A percentile compares a stretch with the other conserved stretches of the same genome.
Evolutionary conservation across 148 eudicot genomes (phyloP).

Genomic region (Chenopodium formosanum): DNA sequence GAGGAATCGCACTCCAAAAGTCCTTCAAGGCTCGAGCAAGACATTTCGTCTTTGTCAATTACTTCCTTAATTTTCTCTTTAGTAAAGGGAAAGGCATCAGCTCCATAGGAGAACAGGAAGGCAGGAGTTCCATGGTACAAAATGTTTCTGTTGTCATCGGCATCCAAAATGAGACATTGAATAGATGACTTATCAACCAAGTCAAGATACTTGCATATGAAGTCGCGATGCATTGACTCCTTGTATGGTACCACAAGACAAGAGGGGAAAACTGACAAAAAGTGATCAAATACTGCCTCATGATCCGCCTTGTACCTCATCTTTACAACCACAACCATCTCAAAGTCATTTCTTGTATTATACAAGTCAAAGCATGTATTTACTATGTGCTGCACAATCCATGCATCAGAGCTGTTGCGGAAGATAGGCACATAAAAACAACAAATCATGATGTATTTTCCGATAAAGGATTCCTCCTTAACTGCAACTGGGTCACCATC

Average conservation of each 20-base stretch:
- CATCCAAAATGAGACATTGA: background rate
- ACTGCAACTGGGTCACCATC: background rate
- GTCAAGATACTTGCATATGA: background rate
- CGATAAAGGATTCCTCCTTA: background rate
- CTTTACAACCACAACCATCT: constrained; percentile 3
- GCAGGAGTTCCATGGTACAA: background rate
- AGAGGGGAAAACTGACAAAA: background rate
- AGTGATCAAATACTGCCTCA: background rate
- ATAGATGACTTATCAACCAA: background rate
- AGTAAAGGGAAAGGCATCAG: constrained; percentile 5
- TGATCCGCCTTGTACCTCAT: background rate
- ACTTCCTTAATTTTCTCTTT: background rate
- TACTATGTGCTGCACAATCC: background rate
- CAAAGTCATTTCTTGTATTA: background rate
- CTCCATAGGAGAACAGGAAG: background rate
- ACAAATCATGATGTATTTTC: background rate
- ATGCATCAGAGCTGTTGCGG: background rate
- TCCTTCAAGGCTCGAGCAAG: too few species aligned
- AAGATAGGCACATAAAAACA: background rate
- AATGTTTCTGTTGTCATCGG: background rate
- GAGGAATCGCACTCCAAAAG: background rate
- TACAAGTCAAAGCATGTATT: background rate
- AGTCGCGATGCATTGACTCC: background rate
- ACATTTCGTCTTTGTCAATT: too few species aligned
- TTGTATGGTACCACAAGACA: background rate